phyloP scores from a whole-genome alignment of 2,329 filamentous ascomycete genomes.

The Hymenoscyphus linearis region DNA sequence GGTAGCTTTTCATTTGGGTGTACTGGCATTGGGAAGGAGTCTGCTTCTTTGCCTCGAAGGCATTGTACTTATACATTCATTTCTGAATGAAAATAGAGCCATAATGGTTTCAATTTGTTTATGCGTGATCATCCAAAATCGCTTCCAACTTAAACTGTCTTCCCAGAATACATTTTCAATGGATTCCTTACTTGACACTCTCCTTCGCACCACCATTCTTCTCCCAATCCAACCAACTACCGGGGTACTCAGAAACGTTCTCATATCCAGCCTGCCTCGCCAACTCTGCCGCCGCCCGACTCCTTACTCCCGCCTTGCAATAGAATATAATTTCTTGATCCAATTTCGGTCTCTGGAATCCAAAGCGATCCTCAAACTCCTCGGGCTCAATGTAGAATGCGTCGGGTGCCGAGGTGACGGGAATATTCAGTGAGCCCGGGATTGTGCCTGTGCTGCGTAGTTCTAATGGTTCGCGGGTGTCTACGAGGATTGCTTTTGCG shows the following conservation, averaged over 20 bases:
- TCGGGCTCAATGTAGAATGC: slow-evolving; percentile 69
- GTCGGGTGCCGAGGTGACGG: slow-evolving; percentile 71
- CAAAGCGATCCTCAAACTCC: slow-evolving; percentile 80
- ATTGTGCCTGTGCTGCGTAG: slow-evolving; percentile 63
- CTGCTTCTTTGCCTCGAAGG: background rate
- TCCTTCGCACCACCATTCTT: slow-evolving; percentile 54
- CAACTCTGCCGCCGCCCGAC: slow-evolving; percentile 68
- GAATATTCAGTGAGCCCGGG: slow-evolving; percentile 77
- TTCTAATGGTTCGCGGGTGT: slow-evolving; percentile 65
- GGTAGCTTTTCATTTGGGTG: background rate
- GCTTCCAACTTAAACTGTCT: background rate
- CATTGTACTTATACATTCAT: background rate
- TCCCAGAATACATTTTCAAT: background rate
- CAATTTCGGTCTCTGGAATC: slow-evolving; percentile 62
- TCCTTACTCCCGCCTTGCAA: slow-evolving; percentile 87
- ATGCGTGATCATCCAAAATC: background rate
- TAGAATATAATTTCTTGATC: slow-evolving; percentile 71
- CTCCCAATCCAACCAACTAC: slow-evolving; percentile 80
- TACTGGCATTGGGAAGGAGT: slow-evolving; percentile 4
- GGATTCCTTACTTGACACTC: slow-evolving; percentile 7
- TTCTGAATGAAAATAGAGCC: background rate
- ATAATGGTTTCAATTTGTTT: background rate
- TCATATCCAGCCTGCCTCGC: slow-evolving; percentile 73
- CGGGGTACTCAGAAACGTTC: slow-evolving; percentile 65
- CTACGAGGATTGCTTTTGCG: slow-evolving; percentile 41